Evolutionary conservation across 2,329 filamentous ascomycete genomes (phyloP), one percentile per base, ranked within the genome.

Genomic region (Verticillium alfalfae): DNA sequence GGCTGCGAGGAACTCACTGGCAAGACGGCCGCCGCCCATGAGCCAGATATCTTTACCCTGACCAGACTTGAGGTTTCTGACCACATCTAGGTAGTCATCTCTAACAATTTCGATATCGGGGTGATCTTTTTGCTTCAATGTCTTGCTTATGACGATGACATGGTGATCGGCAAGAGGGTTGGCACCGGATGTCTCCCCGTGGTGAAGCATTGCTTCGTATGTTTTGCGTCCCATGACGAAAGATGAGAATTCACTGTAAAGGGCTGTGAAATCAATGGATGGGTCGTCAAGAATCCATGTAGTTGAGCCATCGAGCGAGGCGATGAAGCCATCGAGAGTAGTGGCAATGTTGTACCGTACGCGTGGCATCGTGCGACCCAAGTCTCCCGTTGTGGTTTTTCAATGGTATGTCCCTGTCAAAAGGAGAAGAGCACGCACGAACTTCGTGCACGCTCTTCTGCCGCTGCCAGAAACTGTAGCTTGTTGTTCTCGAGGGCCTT

Each of bases 221-320:
- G 74, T 75, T 61, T 70, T 73, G 22, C 74, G 72, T 2, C 64
- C 74, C 73, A 76, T 76, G 65, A 76, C 37, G 39, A 74, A 74
- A 7, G 58, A 62, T 41, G 68, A 68, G 58, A 75, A 76, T 7
- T 72, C 60, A 1, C 65, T 64, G 59, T 73, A 73, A 0, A 76
- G 68, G 0, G 67, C 60, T 0, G 64, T 61, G n/a, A 76, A 76
- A 58, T 74, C 70, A 38, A 76, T 73, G 54, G 62, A 66, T 0
- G 61, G 8, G 62, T 75, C 74, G 1, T 70, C 57, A 13, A 71
- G 61, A 52, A 75, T 75, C 71, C 73, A 74, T 37, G 63, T 22
- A 10, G 69, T 66, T 6, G 70, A 70, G 2, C 66, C 66, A n/a
- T 74, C 68, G 0, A 57, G 63, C 0, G 72, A 70, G 39, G 72